Base-by-base conservation (phyloP, 1,284 basidiomycete species). In the Kwoniella shivajii region DNA sequence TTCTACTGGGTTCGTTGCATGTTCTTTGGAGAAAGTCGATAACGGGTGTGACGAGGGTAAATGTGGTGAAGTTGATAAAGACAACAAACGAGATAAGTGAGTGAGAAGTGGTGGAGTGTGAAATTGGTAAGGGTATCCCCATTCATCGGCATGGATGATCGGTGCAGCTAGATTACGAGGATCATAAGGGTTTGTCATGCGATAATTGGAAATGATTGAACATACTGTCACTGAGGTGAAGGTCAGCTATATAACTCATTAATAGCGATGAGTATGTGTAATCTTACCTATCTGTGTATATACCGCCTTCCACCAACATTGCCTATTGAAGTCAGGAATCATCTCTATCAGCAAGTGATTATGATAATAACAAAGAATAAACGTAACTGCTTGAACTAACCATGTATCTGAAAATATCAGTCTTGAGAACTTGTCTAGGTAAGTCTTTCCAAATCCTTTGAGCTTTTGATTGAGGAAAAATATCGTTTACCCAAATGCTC, bases 281-380 rank as follows among this genome's bases (percentile, higher is more conserved):
- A n/a, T 57, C 64, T 42, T 45, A 60, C 63, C 69, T 70, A 45
- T 72, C 70, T 6, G 68, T 69, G 44, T 72, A 72, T 18, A 71
- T 69, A 4, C 69, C 71, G 10, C 71, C 69, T 59, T 69, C 65
- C 0, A 69, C 68, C 34, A 73, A 44, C 63, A 71, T 66, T 1
- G 60, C 63, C 64, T 63, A 37, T n/a, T 16, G 14, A 20, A 38
- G 26, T 42, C 29, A 38, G 11, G 13, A 33, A 13, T 24, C 14
- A 30, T 6, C 30, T n/a, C n/a, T n/a, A n/a, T n/a, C n/a, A n/a
- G n/a, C n/a, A n/a, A n/a, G 47, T 30, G n/a, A 22, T n/a, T n/a
- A n/a, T 7, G 14, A 14, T 30, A 11, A 4, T 41, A 2, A 6
- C 11, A 22, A 1, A 0, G 27, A 31, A 0, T 6, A 7, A 37